A percentile compares a stretch with the other conserved stretches of the same genome.
These are phyloP conservation scores for Saturnispora kantuleensis DNA, from an alignment of 805 yeast species.

Conservation along the genomic window DNA sequence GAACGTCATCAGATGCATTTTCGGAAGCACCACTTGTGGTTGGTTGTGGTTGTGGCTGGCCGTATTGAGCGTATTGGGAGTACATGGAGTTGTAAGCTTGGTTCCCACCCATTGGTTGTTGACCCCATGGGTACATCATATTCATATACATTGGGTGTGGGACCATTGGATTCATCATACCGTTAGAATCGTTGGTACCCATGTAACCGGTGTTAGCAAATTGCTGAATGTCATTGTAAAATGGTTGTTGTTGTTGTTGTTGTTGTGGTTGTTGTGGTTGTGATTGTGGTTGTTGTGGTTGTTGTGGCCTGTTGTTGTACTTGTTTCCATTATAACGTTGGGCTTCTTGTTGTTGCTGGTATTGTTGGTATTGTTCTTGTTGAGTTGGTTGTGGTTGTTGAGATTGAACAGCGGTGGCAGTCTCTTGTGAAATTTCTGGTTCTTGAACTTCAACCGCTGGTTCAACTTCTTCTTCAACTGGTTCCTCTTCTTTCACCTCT, in stretches of 20 bases:
- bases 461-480: slow-evolving; percentile 1
- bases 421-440: slow-evolving; percentile 8
- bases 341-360: slow-evolving; percentile 14
- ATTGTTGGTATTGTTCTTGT: slow-evolving; percentile 26
- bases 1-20: slow-evolving; percentile 8
- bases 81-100: slow-evolving; percentile 6
- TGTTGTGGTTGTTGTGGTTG: slow-evolving; percentile 17
- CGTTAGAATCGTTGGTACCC: not conserved
- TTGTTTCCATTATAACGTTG: slow-evolving; percentile 6
- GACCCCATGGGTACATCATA: slow-evolving; percentile 8
- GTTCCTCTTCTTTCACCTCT: slow-evolving; percentile 2
- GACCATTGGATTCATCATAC: slow-evolving; percentile 8
- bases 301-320: slow-evolving; percentile 12
- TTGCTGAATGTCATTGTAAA: slow-evolving; percentile 5
- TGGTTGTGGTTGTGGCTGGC: slow-evolving; percentile 19
- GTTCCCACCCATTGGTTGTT: slow-evolving; percentile 3
- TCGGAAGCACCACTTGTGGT: slow-evolving; percentile 14
- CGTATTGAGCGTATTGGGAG: slow-evolving; percentile 15
- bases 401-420: slow-evolving; percentile 13
- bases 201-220: slow-evolving; percentile 2
- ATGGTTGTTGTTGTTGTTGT: slow-evolving; percentile 16
- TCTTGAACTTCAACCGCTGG: slow-evolving; percentile 5
- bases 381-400: slow-evolving; percentile 17
- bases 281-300: slow-evolving; percentile 8
- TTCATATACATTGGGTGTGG: slow-evolving; percentile 9